Percentiles rank a stretch among this genome's conserved stretches.
phyloP scores from a whole-genome alignment of 768 basidiomycete species.

The Naematelia encephala region DNA sequence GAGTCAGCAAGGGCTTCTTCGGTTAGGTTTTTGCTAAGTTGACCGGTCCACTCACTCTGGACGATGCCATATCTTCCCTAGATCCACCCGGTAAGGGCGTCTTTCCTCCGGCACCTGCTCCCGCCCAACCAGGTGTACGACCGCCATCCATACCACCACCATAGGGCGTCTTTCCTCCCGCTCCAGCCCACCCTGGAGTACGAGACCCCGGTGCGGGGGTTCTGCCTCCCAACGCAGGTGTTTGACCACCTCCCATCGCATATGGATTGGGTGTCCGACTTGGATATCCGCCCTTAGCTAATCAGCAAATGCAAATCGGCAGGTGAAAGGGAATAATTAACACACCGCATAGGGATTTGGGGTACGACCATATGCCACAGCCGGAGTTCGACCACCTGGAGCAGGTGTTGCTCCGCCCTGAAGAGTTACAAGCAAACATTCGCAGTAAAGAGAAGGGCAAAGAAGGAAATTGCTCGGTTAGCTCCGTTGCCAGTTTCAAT shows the following conservation, averaged over 20 bases:
- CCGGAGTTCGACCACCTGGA: constrained; percentile 51
- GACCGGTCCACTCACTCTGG: constrained; percentile 24
- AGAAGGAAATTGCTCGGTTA: no score
- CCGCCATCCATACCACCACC: constrained; percentile 16
- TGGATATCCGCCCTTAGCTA: constrained; percentile 22
- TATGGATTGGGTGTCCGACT: constrained; percentile 60
- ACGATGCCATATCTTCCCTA: constrained; percentile 20
- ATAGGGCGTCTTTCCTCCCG: constrained; percentile 35
- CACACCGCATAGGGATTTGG: constrained; percentile 64
- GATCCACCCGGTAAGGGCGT: constrained; percentile 29
- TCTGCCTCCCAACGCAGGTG: constrained; percentile 53
- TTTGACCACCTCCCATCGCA: constrained; percentile 32
- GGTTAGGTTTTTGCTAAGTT: background rate
- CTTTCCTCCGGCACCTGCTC: constrained; percentile 22
- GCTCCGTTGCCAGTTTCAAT: no score
- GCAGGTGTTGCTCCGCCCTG: constrained; percentile 36
- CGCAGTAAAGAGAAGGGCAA: no score
- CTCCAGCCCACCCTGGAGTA: constrained; percentile 13
- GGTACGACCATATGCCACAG: constrained; percentile 59
- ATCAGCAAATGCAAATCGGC: background rate
- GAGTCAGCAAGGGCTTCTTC: constrained; percentile 1
- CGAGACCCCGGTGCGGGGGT: constrained; percentile 54
- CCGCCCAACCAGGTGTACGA: constrained; percentile 24
- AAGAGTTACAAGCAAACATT: constrained; percentile 11
- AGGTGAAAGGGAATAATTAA: no score